Conservation (phyloP, 495 filamentous ascomycete species). For the Talaromyces borbonicus region DNA sequence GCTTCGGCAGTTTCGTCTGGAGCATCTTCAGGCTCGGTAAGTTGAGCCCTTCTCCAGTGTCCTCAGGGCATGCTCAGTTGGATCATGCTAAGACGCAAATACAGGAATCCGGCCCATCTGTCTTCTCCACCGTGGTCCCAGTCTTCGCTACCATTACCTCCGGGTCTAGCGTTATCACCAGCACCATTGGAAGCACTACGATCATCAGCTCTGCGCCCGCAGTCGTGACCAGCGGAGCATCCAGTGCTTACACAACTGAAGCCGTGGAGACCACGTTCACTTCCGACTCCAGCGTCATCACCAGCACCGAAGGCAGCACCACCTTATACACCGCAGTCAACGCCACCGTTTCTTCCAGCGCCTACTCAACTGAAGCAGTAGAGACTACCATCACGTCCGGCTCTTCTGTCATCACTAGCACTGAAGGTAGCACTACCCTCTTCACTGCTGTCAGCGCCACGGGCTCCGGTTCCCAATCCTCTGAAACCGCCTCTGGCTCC, state of each 20-base stretch:
- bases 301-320: slow-evolving; percentile 4
- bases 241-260: neutral
- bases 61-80: neutral
- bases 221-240: neutral
- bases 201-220: neutral
- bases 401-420: neutral
- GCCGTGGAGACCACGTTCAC: neutral
- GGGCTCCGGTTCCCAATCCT: neutral
- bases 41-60: too few relatives aligned
- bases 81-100: slow-evolving; percentile 8
- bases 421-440: slow-evolving; percentile 5
- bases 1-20: slow-evolving; percentile 7
- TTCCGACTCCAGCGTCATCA: neutral
- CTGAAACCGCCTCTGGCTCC: slow-evolving; percentile 6
- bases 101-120: slow-evolving; percentile 7
- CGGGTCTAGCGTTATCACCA: slow-evolving; percentile 14
- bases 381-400: too few relatives aligned
- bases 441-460: slow-evolving; percentile 3
- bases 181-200: slow-evolving; percentile 16
- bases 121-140: slow-evolving; percentile 1
- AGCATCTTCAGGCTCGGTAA: slow-evolving; percentile 18
- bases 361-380: too few relatives aligned
- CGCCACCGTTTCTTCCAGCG: neutral
- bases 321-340: slow-evolving; percentile 3
- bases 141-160: slow-evolving; percentile 13